Evolutionary conservation across 2,329 filamentous ascomycete species (phyloP).

Genomic region (Botrytis elliptica): DNA sequence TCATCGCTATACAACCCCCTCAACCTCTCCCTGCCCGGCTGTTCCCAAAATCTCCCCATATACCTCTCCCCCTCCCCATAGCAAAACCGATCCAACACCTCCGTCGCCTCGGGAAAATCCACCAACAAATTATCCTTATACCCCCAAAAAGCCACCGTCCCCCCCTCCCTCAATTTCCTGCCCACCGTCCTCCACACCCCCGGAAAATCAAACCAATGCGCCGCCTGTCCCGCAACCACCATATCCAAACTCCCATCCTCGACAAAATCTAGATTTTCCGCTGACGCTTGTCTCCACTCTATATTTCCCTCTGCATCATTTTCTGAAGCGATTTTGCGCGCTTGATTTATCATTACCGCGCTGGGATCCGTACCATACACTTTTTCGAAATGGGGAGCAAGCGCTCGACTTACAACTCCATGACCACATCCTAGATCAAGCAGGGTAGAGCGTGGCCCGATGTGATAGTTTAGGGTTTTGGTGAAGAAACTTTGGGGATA

Average conservation of each 20-base stretch:
- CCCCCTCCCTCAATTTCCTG: constrained; percentile 53
- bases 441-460: constrained; percentile 40
- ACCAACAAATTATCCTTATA: constrained; percentile 64
- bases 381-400: constrained; percentile 52
- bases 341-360: constrained; percentile 55
- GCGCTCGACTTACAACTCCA: constrained; percentile 54
- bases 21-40: constrained; percentile 57
- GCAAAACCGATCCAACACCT: constrained; percentile 54
- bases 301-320: constrained; percentile 43
- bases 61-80: constrained; percentile 52
- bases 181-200: constrained; percentile 55
- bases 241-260: constrained; percentile 51
- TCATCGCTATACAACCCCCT: constrained; percentile 52
- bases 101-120: constrained; percentile 51
- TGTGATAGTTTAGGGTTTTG: constrained; percentile 54
- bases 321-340: constrained; percentile 30
- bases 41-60: constrained; percentile 61
- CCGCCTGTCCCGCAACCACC: constrained; percentile 53
- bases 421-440: constrained; percentile 66
- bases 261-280: constrained; percentile 55
- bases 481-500: constrained; percentile 58
- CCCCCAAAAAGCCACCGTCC: constrained; percentile 63
- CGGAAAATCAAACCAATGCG: constrained; percentile 65
- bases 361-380: constrained; percentile 58
- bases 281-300: constrained; percentile 49